Evolutionary conservation across 2,329 filamentous ascomycete genomes (phyloP).

Genomic region (Colletotrichum agaves): DNA sequence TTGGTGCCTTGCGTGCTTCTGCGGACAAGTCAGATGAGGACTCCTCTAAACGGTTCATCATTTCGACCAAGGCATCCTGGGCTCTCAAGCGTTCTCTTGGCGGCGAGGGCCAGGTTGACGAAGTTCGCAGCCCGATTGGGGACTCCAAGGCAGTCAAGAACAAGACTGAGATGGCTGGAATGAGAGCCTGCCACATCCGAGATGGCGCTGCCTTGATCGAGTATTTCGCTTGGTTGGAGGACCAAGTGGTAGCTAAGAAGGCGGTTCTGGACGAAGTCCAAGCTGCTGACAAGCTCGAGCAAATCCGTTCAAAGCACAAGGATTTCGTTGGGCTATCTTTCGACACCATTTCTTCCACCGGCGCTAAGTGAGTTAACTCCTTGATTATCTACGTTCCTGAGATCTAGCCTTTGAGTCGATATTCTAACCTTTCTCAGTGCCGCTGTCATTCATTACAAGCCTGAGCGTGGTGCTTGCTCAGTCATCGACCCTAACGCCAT

Average conservation of each 20-base stretch:
- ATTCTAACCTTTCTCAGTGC: slow-evolving; percentile 62
- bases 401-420: background rate
- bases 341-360: slow-evolving; percentile 94
- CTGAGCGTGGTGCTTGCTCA: slow-evolving; percentile 83
- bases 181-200: slow-evolving; percentile 92
- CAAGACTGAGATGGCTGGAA: slow-evolving; percentile 86
- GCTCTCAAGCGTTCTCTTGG: slow-evolving; percentile 88
- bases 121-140: slow-evolving; percentile 85
- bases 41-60: slow-evolving; percentile 74
- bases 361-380: slow-evolving; percentile 68
- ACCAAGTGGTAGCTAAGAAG: slow-evolving; percentile 81
- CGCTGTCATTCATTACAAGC: slow-evolving; percentile 95
- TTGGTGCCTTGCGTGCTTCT: slow-evolving; percentile 65
- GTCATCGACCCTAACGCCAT: slow-evolving; percentile 85
- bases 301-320: slow-evolving; percentile 73
- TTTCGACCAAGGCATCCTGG: slow-evolving; percentile 94
- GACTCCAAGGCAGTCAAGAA: slow-evolving; percentile 98
- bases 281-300: slow-evolving; percentile 90
- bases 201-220: slow-evolving; percentile 91
- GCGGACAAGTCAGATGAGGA: slow-evolving; percentile 32
- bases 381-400: background rate
- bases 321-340: slow-evolving; percentile 93
- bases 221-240: slow-evolving; percentile 97
- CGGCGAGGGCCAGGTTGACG: slow-evolving; percentile 86
- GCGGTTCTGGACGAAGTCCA: slow-evolving; percentile 85